Base-by-base conservation (phyloP, 192 early-diverging fungal species). In the Ambispora gerdemannii region DNA sequence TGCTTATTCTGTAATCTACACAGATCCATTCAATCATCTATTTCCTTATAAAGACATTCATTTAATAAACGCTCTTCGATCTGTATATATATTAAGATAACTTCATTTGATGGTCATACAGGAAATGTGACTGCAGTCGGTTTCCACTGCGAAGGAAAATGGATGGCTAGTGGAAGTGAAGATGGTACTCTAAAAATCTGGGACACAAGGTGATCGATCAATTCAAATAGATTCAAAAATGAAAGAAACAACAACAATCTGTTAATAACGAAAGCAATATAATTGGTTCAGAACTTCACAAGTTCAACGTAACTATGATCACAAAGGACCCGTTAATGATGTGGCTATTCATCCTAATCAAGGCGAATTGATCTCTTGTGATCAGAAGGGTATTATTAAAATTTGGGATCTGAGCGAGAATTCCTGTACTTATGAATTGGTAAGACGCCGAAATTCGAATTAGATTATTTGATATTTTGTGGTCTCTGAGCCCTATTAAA, bases 331-430 rank as follows among this genome's bases (percentile, higher is more conserved):
- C 43, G 86, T 84, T 38, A 88, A 79, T 61, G 86, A 82, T 74
- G 86, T 78, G 53, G 92, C 76, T 31, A 89, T 90, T 66, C 84
- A 88, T 69, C 79, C 92, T 15, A 90, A 90, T 70, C 92, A 95
- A 77, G 91, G 91, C 15, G 90, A 89, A 74, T 77, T 95, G 49
- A 83, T 94, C 68, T 89, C 90, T 4, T 91, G 91, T 55, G 91
- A 91, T 68, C 88, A 93, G 56, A 91, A 91, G 64, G 91, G 91
- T 3, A 76, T 72, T 19, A 82, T 95, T 34, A 82, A 85, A 35
- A 79, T 92, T 2, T 89, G 87, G 83, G 89, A 94, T 73, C 81
- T 93, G 50, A 78, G 77, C 25, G 83, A 79, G 49, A 82, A 84
- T 50, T 80, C 81, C 17, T 87, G 82, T 74, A 81, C 91, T 73